phyloP scores from a whole-genome alignment of 2,329 filamentous ascomycete genomes.

The Aspergillus uvarum region DNA sequence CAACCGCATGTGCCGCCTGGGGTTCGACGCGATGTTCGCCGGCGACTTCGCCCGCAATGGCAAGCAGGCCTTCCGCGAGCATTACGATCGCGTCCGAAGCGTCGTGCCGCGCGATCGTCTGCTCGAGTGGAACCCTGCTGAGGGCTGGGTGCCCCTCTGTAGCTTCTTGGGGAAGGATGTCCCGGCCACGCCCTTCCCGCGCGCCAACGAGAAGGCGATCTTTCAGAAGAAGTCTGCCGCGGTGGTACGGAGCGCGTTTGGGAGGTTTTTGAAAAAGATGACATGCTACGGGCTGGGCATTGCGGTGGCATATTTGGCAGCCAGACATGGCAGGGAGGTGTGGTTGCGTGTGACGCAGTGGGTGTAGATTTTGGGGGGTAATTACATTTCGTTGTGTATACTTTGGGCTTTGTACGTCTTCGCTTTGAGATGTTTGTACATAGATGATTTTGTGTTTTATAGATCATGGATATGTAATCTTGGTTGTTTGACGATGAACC shows the following conservation, averaged over 20 bases:
- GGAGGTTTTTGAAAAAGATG: neutral
- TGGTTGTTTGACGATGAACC: too few species aligned
- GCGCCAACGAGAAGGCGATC: constrained; percentile 29
- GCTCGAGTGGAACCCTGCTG: constrained; percentile 32
- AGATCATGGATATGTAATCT: too few species aligned
- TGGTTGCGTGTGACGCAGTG: neutral
- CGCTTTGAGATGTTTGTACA: too few species aligned
- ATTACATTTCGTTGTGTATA: too few species aligned
- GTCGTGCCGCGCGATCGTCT: constrained; percentile 24
- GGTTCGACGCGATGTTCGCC: constrained; percentile 9
- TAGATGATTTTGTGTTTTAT: too few species aligned
- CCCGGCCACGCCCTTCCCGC: constrained; percentile 37
- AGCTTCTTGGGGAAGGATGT: constrained; percentile 40
- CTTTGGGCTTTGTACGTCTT: too few species aligned
- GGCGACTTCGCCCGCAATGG: constrained; percentile 20
- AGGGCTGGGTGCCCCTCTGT: constrained; percentile 49
- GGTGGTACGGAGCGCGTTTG: constrained; percentile 2
- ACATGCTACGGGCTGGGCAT: neutral
- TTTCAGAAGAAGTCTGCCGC: constrained; percentile 12
- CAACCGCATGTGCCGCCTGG: constrained; percentile 12
- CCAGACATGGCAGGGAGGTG: neutral
- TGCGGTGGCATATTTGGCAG: neutral
- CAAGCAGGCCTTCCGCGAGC: constrained; percentile 16
- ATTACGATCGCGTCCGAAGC: constrained; percentile 21
- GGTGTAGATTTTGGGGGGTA: too few species aligned